Evolutionary conservation across 768 basidiomycete species (phyloP).

Genomic region (Phylloporus arenicola): DNA sequence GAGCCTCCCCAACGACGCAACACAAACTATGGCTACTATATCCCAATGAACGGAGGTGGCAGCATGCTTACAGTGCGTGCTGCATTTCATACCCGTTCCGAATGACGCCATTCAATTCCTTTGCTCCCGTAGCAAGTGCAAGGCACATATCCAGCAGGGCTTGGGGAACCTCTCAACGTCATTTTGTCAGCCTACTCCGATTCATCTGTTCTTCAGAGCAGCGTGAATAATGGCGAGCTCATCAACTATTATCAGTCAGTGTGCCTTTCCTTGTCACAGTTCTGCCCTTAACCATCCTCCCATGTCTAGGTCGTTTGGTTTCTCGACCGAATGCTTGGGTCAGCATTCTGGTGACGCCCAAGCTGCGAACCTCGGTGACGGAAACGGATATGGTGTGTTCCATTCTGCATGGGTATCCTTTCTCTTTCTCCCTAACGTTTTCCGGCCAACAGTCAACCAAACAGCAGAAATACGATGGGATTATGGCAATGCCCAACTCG

Average conservation of each 20-base stretch:
- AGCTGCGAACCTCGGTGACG: slow-evolving; percentile 77
- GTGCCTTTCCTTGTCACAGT: neutral
- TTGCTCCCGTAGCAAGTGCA: slow-evolving; percentile 40
- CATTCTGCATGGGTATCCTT: slow-evolving; percentile 3
- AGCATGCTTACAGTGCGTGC: slow-evolving; percentile 63
- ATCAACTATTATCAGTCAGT: slow-evolving; percentile 79
- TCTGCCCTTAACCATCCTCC: neutral
- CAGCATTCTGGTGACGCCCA: slow-evolving; percentile 70
- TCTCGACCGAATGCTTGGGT: slow-evolving; percentile 77
- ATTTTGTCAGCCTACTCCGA: slow-evolving; percentile 80
- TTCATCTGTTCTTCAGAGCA: slow-evolving; percentile 56
- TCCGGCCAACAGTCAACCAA: slow-evolving; percentile 57
- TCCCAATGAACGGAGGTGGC: slow-evolving; percentile 54
- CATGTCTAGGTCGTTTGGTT: slow-evolving; percentile 52
- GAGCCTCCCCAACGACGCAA: slow-evolving; percentile 15
- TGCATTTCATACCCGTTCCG: neutral
- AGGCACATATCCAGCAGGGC: slow-evolving; percentile 59
- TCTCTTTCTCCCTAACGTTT: neutral
- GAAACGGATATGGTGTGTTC: slow-evolving; percentile 59
- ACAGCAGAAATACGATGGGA: slow-evolving; percentile 81
- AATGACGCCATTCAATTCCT: neutral
- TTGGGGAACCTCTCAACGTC: slow-evolving; percentile 83
- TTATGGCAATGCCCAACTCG: slow-evolving; percentile 75
- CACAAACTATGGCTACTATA: slow-evolving; percentile 48
- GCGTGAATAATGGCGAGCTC: slow-evolving; percentile 61